phyloP scores from a whole-genome alignment of 371 early-diverging fungal species.

The Zychaea mexicana region DNA sequence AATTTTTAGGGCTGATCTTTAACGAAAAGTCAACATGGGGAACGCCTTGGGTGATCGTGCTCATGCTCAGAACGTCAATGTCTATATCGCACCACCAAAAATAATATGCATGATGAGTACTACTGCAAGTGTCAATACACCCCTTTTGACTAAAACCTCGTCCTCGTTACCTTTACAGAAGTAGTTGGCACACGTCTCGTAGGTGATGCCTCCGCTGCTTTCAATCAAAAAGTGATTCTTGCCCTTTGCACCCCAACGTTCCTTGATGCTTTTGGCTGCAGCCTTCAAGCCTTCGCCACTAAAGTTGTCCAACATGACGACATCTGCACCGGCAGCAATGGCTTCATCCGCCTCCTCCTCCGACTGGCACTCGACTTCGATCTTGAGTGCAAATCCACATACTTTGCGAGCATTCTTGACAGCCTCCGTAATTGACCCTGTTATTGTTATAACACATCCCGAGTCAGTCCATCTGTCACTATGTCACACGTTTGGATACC shows the following conservation, averaged over 20 bases:
- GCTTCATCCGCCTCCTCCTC: slow-evolving; percentile 96
- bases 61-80: slow-evolving; percentile 93
- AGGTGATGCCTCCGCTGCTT: slow-evolving; percentile 94
- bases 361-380: slow-evolving; percentile 95
- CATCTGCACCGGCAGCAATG: slow-evolving; percentile 95
- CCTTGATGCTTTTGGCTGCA: slow-evolving; percentile 76
- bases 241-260: slow-evolving; percentile 67
- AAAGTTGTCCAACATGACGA: slow-evolving; percentile 93
- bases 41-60: slow-evolving; percentile 92
- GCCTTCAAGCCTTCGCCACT: slow-evolving; percentile 61
- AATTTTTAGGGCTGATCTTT: slow-evolving; percentile 61
- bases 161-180: slow-evolving; percentile 72
- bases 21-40: slow-evolving; percentile 96
- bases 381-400: slow-evolving; percentile 93
- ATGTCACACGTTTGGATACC: neutral
- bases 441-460: neutral
- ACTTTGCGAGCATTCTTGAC: slow-evolving; percentile 79
- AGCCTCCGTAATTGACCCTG: slow-evolving; percentile 90
- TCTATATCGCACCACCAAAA: slow-evolving; percentile 59
- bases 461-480: neutral
- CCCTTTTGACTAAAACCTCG: no score
- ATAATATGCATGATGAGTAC: neutral
- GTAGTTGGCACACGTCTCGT: slow-evolving; percentile 80
- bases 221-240: slow-evolving; percentile 83
- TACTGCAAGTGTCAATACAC: no score